These are phyloP conservation scores for Penicillium daleae DNA, from an alignment of 495 filamentous ascomycete genomes.

Conservation along the genomic window DNA sequence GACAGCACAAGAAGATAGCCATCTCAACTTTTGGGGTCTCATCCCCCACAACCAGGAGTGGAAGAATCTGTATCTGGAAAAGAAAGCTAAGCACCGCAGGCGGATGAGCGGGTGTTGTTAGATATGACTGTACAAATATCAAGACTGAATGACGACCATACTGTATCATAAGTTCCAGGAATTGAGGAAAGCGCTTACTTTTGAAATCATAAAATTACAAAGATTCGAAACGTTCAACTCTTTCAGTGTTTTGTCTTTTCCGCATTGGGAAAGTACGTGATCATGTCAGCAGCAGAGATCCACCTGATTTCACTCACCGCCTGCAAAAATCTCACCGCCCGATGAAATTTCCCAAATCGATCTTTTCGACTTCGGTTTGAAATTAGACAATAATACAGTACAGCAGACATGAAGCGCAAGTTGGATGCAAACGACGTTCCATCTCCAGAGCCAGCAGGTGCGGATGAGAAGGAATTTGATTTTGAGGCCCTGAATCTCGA, in stretches of 20 bases:
- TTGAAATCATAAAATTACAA: no score
- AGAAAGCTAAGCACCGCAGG: conserved; percentile 18
- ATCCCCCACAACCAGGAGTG: conserved; percentile 21
- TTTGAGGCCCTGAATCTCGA: conserved; percentile 72
- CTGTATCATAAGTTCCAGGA: background rate
- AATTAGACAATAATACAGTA: conserved; percentile 18
- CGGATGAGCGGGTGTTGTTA: background rate
- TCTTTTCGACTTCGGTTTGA: conserved; percentile 21
- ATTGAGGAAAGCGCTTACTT: background rate
- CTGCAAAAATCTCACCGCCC: conserved; percentile 45
- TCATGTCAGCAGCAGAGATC: conserved; percentile 14
- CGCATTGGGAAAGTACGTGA: conserved; percentile 9
- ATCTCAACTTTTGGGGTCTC: conserved; percentile 18
- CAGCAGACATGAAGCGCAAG: conserved; percentile 63
- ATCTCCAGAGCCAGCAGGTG: conserved; percentile 38
- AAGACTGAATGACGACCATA: no score
- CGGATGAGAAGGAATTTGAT: conserved; percentile 33
- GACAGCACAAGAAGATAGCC: conserved; percentile 15
- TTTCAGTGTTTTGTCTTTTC: conserved; percentile 13
- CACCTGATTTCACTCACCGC: conserved; percentile 24
- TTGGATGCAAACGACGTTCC: conserved; percentile 63
- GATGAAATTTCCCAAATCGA: conserved; percentile 46
- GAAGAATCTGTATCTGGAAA: conserved; percentile 14
- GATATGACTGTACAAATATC: background rate
- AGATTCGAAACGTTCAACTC: no score